Base-by-base conservation (phyloP, 2,329 filamentous ascomycete species). In the Akanthomyces dipterigenus region DNA sequence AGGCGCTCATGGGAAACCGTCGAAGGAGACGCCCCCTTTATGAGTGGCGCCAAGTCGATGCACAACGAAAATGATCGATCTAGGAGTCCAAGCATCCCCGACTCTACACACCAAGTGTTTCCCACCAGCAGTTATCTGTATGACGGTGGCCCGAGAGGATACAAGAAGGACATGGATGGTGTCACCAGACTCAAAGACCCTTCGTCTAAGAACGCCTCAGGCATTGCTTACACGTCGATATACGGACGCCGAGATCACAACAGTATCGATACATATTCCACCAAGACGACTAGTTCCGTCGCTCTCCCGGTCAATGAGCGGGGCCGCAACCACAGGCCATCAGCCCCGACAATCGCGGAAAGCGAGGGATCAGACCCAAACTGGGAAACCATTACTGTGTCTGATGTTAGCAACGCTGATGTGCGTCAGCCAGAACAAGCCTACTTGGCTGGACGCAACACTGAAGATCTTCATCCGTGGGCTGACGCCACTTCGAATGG, bases 201-300 rank as follows among this genome's bases (percentile, higher is more conserved):
- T 2, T 46, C 40, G 5, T n/a, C 20, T 2, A 59, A 28, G 31
- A 54, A 60, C 22, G 50, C 49, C 6, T 24, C 58, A 6, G 8
- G 38, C 20, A 11, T 48, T 16, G 40, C 50, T n/a, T 53, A 38
- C 28, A 31, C 49, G 14, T 16, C 58, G 22, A 38, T 22, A 40
- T 40, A 36, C 3, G 63, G 65, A 50, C 64, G 61, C 22, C 64
- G 64, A 40, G 60, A 64, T 3, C 60, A 66, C 3, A 63, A 66
- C 20, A 67, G 67, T 38, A 64, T 66, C 8, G 70, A 63, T 6
- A 62, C 66, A 6, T 69, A 67, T 26, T 74, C 73, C 0, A 70
- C 67, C 11, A 69, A 67, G 3, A 73, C 71, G 18, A 69, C 70
- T 6, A 75, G 73, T 62, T 75, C 74, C 5, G 67, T 70, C 8